Percentiles rank a stretch among this genome's conserved stretches.
Conservation (phyloP, 2,329 filamentous ascomycete species). For the Coleophoma cylindrospora region DNA sequence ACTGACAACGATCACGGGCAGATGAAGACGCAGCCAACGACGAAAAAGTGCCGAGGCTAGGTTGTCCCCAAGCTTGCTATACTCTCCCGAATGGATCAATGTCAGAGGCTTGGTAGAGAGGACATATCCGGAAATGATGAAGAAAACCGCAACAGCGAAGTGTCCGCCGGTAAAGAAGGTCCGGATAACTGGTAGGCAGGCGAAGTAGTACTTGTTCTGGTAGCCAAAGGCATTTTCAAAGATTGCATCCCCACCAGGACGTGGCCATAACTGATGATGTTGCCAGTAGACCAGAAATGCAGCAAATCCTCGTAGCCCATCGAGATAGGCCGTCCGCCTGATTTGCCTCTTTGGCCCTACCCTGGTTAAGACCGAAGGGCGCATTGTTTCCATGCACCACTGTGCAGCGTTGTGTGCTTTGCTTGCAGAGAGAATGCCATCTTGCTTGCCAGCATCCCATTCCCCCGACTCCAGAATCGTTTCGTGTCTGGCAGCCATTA, state of each 20-base stretch:
- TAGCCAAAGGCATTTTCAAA: conserved; percentile 17
- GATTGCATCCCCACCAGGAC: conserved; percentile 9
- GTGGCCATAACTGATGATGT: conserved; percentile 29
- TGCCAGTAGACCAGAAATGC: conserved; percentile 38
- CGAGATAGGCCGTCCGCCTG: conserved; percentile 33
- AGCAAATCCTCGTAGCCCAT: conserved; percentile 38
- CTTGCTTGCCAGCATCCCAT: background rate
- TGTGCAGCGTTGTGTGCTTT: background rate
- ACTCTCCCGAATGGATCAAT: conserved; percentile 27
- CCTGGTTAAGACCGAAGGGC: background rate
- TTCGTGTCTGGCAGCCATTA: background rate
- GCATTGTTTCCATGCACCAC: conserved; percentile 1
- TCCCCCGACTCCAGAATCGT: conserved; percentile 4
- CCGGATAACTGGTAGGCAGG: conserved; percentile 51
- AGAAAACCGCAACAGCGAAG: conserved; percentile 47
- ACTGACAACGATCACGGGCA: conserved; percentile 38
- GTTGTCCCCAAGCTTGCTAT: conserved; percentile 27
- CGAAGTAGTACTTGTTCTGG: conserved; percentile 27
- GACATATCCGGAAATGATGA: conserved; percentile 44
- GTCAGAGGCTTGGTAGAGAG: conserved; percentile 38
- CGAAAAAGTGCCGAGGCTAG: conserved; percentile 42
- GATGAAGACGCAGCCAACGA: conserved; percentile 39
- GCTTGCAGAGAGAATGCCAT: background rate
- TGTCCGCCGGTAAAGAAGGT: conserved; percentile 57
- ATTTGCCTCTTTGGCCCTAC: background rate